phyloP scores from a whole-genome alignment of 768 basidiomycete species.

The Pisolithus sp. region DNA sequence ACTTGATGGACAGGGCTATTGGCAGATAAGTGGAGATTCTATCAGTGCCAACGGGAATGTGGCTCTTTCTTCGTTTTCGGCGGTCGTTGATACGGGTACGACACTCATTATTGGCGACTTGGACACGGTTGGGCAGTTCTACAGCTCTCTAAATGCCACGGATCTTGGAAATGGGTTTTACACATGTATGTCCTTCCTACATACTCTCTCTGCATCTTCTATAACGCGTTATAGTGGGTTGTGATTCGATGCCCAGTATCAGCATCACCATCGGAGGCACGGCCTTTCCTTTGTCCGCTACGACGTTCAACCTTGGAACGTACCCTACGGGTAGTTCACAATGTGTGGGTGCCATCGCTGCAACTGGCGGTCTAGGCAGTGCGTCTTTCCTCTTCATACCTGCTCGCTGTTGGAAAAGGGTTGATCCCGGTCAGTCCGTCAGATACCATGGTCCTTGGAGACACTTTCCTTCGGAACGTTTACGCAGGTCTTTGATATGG shows the following conservation, averaged over 20 bases:
- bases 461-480: conserved; percentile 39
- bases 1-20: conserved; percentile 11
- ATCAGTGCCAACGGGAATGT: conserved; percentile 19
- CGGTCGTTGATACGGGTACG: conserved; percentile 47
- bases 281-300: conserved; percentile 24
- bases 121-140: conserved; percentile 27
- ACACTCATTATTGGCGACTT: conserved; percentile 37
- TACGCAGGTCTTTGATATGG: conserved; percentile 41
- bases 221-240: conserved; percentile 17
- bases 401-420: background rate
- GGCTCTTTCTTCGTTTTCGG: conserved; percentile 4
- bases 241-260: conserved; percentile 18
- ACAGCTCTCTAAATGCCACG: conserved; percentile 25
- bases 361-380: conserved; percentile 15
- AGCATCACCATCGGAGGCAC: conserved; percentile 32
- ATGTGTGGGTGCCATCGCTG: conserved; percentile 17
- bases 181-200: conserved; percentile 15
- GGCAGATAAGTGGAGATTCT: conserved; percentile 15
- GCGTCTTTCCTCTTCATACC: background rate
- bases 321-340: conserved; percentile 5
- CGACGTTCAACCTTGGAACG: conserved; percentile 33
- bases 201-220: background rate
- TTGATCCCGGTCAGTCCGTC: background rate
- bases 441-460: conserved; percentile 33
- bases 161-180: conserved; percentile 30